Evolutionary conservation across 176 grass and related monocot species (phyloP).

Genomic region (Oryza meridionalis): DNA sequence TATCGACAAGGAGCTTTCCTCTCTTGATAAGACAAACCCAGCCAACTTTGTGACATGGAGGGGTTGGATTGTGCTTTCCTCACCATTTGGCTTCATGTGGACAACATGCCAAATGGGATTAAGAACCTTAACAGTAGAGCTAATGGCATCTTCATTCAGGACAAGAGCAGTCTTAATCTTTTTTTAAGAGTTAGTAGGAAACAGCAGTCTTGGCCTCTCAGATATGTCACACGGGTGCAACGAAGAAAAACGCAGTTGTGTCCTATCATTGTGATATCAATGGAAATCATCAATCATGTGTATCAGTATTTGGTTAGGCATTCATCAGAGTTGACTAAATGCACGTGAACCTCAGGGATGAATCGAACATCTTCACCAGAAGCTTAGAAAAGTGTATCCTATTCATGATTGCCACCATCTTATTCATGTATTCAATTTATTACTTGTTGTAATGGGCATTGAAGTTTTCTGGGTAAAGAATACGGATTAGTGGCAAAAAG

Average conservation of each 20-base stretch:
- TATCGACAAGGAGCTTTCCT: not conserved
- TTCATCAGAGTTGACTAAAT: not conserved
- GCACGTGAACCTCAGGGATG: not conserved
- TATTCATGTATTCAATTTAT: not conserved
- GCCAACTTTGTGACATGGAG: not conserved
- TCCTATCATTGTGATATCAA: not conserved
- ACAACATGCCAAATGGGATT: not conserved
- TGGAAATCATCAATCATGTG: not conserved
- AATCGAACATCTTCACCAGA: not conserved
- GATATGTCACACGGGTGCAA: no score
- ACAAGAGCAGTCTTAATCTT: not conserved
- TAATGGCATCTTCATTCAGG: not conserved
- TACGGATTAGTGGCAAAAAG: not conserved
- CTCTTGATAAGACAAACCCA: constrained; percentile 16
- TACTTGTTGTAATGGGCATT: constrained; percentile 4
- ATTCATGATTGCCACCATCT: not conserved
- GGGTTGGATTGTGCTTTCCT: constrained; percentile 1
- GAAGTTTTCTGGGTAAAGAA: not conserved
- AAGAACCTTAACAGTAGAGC: not conserved
- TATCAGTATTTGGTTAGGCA: not conserved
- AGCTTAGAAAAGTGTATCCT: not conserved
- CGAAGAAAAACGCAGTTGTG: no score
- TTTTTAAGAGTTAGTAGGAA: not conserved
- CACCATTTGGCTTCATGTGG: constrained; percentile 6
- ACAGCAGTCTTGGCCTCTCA: not conserved